Percentiles rank a stretch among this genome's conserved stretches.
These are phyloP conservation scores for Dryadomyces quercus-mongolicae DNA, from an alignment of 2,329 filamentous ascomycete genomes.

Conservation along the genomic window DNA sequence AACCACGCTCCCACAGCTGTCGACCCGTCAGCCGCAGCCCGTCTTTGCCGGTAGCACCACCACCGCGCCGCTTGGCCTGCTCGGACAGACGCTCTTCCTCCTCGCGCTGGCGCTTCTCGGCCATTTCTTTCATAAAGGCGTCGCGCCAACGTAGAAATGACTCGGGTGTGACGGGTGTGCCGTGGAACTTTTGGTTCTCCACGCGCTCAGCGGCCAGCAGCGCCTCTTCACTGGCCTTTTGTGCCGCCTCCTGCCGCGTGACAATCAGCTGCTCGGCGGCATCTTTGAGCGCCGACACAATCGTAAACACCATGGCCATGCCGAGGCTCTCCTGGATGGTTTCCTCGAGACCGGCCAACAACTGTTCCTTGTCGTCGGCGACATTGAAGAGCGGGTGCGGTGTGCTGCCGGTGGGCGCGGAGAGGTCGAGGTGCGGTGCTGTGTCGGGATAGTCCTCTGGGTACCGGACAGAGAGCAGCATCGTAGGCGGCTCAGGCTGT, in stretches of 20 bases:
- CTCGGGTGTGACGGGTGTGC: conserved; percentile 76
- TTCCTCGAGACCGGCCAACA: conserved; percentile 59
- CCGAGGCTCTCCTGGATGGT: conserved; percentile 86
- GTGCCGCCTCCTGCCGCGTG: conserved; percentile 55
- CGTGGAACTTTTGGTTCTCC: conserved; percentile 95
- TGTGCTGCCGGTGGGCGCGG: conserved; percentile 47
- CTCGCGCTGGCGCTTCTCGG: conserved; percentile 53
- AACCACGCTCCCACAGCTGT: conserved; percentile 67
- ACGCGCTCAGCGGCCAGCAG: conserved; percentile 59
- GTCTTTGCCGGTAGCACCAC: conserved; percentile 35
- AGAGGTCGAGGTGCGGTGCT: conserved; percentile 70
- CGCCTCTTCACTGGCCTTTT: conserved; percentile 43
- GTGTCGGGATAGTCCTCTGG: conserved; percentile 86
- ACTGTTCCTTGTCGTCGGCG: conserved; percentile 60
- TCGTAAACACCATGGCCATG: conserved; percentile 94
- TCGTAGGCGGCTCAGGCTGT: conserved; percentile 47
- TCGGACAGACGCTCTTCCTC: conserved; percentile 75
- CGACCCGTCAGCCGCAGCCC: conserved; percentile 59
- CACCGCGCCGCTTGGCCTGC: conserved; percentile 47
- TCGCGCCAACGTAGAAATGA: conserved; percentile 75
- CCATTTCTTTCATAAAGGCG: conserved; percentile 67
- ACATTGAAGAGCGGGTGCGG: conserved; percentile 67
- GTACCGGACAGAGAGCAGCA: conserved; percentile 78
- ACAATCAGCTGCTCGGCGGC: conserved; percentile 74
- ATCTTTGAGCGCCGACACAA: conserved; percentile 81